These are phyloP conservation scores for Penicillium italicum DNA, from an alignment of 2,329 filamentous ascomycete genomes.

Conservation along the genomic window DNA sequence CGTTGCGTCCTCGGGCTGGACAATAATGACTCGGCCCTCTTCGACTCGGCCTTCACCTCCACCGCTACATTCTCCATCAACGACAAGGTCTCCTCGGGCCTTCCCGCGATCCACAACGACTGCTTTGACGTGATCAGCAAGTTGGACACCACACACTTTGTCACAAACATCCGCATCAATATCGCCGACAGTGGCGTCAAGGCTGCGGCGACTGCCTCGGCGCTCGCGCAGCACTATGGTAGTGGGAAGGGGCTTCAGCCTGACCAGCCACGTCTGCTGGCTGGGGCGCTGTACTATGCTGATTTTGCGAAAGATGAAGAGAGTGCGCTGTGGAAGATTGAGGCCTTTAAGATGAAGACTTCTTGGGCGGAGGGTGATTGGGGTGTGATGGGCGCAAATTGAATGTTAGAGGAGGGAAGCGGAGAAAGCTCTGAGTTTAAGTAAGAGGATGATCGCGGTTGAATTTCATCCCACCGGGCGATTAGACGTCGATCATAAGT, in stretches of 20 bases:
- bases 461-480: neutral
- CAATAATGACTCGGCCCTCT: neutral
- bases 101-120: neutral
- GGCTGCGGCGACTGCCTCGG: neutral
- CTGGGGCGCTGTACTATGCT: neutral
- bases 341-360: neutral
- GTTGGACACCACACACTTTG: neutral
- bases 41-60: neutral
- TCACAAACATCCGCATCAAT: neutral
- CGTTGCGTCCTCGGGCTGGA: neutral
- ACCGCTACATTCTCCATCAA: neutral
- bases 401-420: neutral
- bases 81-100: neutral
- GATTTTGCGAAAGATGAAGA: neutral
- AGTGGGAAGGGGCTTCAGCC: neutral
- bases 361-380: neutral
- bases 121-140: neutral
- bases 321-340: neutral
- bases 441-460: neutral
- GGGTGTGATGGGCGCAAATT: neutral
- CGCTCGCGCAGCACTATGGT: neutral
- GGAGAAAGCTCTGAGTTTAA: neutral
- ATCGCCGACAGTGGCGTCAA: neutral
- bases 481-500: neutral
- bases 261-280: neutral